Percentiles rank a stretch among this genome's conserved stretches.
Conservation (phyloP, 2,329 filamentous ascomycete species). For the Niveomyces coronatus region DNA sequence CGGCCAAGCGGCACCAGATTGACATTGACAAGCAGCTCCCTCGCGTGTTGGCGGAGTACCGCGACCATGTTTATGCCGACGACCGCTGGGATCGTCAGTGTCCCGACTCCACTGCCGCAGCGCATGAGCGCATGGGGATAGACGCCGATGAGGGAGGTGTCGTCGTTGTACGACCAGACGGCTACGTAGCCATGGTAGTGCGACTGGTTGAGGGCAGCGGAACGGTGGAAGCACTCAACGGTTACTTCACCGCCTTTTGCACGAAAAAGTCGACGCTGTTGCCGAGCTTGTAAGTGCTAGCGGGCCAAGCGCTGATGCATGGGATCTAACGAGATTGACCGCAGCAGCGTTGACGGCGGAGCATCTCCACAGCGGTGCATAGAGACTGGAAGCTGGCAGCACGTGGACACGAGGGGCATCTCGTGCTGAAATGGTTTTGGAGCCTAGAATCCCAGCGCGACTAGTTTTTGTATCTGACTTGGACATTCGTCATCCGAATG, state of each 20-base stretch:
- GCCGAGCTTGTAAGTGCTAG: too few species aligned
- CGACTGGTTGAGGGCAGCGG: conserved; percentile 63
- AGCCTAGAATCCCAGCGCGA: too few species aligned
- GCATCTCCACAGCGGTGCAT: conserved; percentile 2
- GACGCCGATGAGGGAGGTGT: conserved; percentile 64
- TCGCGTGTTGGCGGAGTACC: conserved; percentile 59
- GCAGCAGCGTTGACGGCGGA: not conserved
- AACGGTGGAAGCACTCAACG: conserved; percentile 72
- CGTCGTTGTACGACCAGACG: conserved; percentile 77
- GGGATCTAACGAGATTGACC: not conserved
- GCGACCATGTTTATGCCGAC: conserved; percentile 77
- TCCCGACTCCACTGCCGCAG: conserved; percentile 58
- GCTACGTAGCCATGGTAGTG: conserved; percentile 72
- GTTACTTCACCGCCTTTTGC: conserved; percentile 68
- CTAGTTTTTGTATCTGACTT: too few species aligned
- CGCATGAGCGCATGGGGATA: conserved; percentile 81
- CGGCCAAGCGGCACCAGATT: conserved; percentile 54
- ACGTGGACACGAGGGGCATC: not conserved
- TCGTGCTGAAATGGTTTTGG: not conserved
- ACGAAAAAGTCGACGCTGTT: conserved; percentile 43
- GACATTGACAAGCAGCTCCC: conserved; percentile 66
- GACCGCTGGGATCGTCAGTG: conserved; percentile 65
- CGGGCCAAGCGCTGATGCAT: not conserved
- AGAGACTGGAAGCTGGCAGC: conserved; percentile 1
- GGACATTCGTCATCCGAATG: too few species aligned